Percentiles rank a stretch among this genome's conserved stretches.
Conservation (phyloP, 1,284 basidiomycete genomes). For the Fomitopsis betulina region DNA sequence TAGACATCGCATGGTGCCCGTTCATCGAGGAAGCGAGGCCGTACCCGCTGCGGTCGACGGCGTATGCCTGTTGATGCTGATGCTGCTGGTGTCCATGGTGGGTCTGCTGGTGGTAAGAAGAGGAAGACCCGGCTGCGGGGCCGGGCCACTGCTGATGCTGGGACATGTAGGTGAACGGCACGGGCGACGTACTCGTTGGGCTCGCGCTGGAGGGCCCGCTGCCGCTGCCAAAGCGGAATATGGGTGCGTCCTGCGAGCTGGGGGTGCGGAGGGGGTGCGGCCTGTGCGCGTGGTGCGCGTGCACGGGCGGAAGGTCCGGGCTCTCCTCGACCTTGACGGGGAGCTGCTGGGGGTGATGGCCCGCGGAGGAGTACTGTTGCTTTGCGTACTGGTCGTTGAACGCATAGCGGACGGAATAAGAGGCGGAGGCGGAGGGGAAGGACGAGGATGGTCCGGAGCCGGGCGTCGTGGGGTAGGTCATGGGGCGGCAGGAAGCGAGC, state of each 20-base stretch:
- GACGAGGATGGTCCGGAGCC: constrained; percentile 15
- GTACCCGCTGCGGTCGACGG: constrained; percentile 21
- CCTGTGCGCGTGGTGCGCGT: constrained; percentile 5
- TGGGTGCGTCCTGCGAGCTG: constrained; percentile 11
- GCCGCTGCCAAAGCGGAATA: constrained; percentile 26
- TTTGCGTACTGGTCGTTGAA: constrained; percentile 20
- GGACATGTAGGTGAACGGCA: constrained; percentile 31
- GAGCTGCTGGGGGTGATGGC: constrained; percentile 16
- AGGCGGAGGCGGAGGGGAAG: constrained; percentile 10
- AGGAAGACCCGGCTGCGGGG: constrained; percentile 15
- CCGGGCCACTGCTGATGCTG: constrained; percentile 20
- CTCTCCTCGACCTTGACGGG: constrained; percentile 25
- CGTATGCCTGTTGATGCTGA: constrained; percentile 21
- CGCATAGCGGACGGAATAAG: constrained; percentile 20
- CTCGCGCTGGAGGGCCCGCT: constrained; percentile 18
- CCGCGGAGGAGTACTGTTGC: constrained; percentile 12
- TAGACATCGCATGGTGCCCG: constrained; percentile 18
- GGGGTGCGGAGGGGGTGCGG: constrained; percentile 14
- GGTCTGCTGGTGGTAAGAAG: constrained; percentile 12
- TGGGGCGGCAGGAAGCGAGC: not conserved
- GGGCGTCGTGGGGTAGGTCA: not conserved
- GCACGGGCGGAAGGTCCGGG: constrained; percentile 19
- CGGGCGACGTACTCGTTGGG: constrained; percentile 3
- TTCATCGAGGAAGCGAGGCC: constrained; percentile 16
- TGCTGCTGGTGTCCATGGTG: constrained; percentile 3